These are phyloP conservation scores for Silene vulgaris DNA, from an alignment of 179 eudicot species.

Conservation along the genomic window DNA sequence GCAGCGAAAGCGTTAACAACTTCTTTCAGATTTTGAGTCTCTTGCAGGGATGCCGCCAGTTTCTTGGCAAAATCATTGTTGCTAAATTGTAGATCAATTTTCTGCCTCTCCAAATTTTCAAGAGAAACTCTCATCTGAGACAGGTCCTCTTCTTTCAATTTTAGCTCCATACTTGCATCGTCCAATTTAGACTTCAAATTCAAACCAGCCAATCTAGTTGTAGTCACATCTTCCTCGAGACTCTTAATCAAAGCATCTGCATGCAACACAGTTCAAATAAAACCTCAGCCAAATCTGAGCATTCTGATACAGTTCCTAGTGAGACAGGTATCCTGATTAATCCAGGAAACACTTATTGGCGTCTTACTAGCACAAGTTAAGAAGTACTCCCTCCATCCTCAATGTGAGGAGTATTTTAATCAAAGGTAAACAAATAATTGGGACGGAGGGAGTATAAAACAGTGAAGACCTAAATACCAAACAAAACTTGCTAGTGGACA, in stretches of 20 bases:
- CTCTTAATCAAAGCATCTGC: slow-evolving; percentile 55
- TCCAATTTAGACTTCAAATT: slow-evolving; percentile 51
- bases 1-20: slow-evolving; percentile 44
- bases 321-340: neutral
- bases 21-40: slow-evolving; percentile 55
- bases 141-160: slow-evolving; percentile 53
- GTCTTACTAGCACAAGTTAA: neutral
- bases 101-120: slow-evolving; percentile 56
- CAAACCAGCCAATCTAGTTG: slow-evolving; percentile 39
- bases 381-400: too few species aligned
- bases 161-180: slow-evolving; percentile 43
- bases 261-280: slow-evolving; percentile 21
- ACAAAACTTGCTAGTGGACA: neutral
- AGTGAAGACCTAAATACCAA: neutral
- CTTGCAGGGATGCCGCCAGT: slow-evolving; percentile 47
- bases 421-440: too few species aligned
- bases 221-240: slow-evolving; percentile 53
- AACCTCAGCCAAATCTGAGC: neutral
- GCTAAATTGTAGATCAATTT: slow-evolving; percentile 45
- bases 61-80: slow-evolving; percentile 43
- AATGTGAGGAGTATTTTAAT: too few species aligned
- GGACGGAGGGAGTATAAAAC: neutral
- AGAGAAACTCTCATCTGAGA: slow-evolving; percentile 41
- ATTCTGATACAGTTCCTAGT: slow-evolving; percentile 5
- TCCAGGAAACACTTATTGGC: neutral